Base-by-base conservation (phyloP, 2,329 filamentous ascomycete genomes). In the Fusarium zealandicum region DNA sequence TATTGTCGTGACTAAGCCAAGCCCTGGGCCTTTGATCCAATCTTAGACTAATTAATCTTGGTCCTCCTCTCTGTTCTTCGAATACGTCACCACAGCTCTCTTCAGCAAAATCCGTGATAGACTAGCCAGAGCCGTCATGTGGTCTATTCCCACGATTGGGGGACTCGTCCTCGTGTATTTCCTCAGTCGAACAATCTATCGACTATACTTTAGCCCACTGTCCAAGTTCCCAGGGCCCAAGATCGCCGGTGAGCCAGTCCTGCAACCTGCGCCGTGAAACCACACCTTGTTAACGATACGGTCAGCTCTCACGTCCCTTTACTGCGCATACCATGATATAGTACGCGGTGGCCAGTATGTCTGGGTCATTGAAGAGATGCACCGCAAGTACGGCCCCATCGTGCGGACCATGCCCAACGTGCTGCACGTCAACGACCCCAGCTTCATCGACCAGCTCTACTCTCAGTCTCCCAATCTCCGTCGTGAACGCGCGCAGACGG, bases 301-400 rank as follows among this genome's bases (percentile, higher is more conserved):
- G 12, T 17, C 4, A 53, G 49, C 45, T 11, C 41, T 54, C 7
- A 58, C 54, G 1, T 39, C 50, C 1, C 46, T 41, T 37, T 58
- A 58, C 33, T 43, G 38, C 6, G 50, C 35, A 16, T 58, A 58
- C 30, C 30, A 58, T 27, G 54, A 58, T 22, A 37, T 58, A 6
- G 30, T 58, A 5, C 36, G 41, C 13, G 50, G 54, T 17, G 54
- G 54, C 2, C 54, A 58, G 31, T 58, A 58, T 13, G 40, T 58
- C 6, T 58, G 45, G 44, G 42, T 37, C 3, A 42, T 61, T 5
- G 35, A 50, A 11, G 61, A 63, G 3, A 68, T 78, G 37, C 76
- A 78, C 58, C 59, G 67, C 12, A 64, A 69, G 32, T 78, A 78
- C 60, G 69, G 69, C 4, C 67, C 69, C 5, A 68, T 72, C 16